Base-by-base conservation (phyloP, 208 protist genomes). In the Herpetomonas tarakana region DNA sequence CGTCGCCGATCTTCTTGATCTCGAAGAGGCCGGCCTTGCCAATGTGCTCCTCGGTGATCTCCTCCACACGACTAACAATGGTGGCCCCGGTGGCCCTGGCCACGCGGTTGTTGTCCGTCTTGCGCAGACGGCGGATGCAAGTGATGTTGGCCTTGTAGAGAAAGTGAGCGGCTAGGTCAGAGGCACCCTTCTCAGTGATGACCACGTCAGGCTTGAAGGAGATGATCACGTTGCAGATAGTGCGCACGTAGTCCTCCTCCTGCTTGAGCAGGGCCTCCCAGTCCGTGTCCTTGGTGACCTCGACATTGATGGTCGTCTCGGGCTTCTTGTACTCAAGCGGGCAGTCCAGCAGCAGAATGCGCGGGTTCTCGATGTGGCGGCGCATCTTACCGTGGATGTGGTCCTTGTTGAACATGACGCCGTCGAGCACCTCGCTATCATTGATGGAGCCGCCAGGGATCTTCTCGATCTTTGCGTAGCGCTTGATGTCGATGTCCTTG, bases 391-490 rank as follows among this genome's bases (percentile, higher is more conserved):
- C 76, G 85, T 99, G 98, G 19, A 98, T 97, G 69, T 99, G 91
- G 70, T 99, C 99, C 87, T 99, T 99, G 85, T 99, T 99, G 57
- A 99, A 88, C 88, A 99, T 98, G 21, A 99, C 97, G 50, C 99
- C 99, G 52, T 95, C 84, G 21, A 99, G 83, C 55, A 99, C 98
- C 47, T 91, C 71, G 60, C 95, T 99, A 62, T 99, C 98, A 21
- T 91, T 87, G 39, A 99, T 88, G 54, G 98, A 96, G 28, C 98
- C 99, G 53, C 99, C 99, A 44, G 98, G 98, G 52, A 99, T 99
- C 96, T 99, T 96, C 85, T 99, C 98, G 22, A 99, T 81, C 79
- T 98, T 98, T 27, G 97, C 97, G 79, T 99, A 99, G 59, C 97
- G 87, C 85, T 99, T 99, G 65, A 99, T 97, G 74, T 99, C 98